Base-by-base conservation (phyloP, 192 early-diverging fungal species). In the Cladochytrium replicatum region DNA sequence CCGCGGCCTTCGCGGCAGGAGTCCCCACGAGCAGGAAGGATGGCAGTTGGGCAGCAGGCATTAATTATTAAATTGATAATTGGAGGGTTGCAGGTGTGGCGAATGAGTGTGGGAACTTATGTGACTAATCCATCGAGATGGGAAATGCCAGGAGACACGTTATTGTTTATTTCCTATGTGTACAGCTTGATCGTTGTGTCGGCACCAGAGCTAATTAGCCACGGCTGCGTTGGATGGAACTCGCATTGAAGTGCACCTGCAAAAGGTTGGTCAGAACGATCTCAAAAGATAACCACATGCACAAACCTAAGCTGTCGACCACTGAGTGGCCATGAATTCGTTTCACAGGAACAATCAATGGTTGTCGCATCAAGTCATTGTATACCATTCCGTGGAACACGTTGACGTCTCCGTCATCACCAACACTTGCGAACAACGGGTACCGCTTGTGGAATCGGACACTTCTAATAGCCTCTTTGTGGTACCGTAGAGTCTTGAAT, bases 301-400 rank as follows among this genome's bases (percentile, higher is more conserved):
- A 41, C 50, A 55, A 69, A 75, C 84, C 85, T 11, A 93, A 70
- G 41, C 69, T 69, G 52, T 87, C 83, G 23, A 75, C 72, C 39
- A 78, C 62, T 40, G 77, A 52, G 64, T 97, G 92, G 48, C 77
- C 86, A 32, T 81, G 78, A 32, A 99, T 66, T 28, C 87, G 87
- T 75, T 95, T 97, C 27, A 99, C 83, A n/a, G 95, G 95, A 29
- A 97, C 92, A 68, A 99, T 92, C 50, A 99, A 68, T 41, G 95
- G 95, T 72, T 99, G 95, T 64, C 86, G 84, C 55, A 96, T 72
- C 62, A 99, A 72, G 66, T 96, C 93, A 48, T 84, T 78, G 66
- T 94, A 99, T 22, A 99, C 95, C 88, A 89, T 97, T 39, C 89
- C 91, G 64, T 99, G 90, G 84, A 97, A 99, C 7, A 99, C 71